phyloP scores from a whole-genome alignment of 768 basidiomycete species.

The Boletus sp. region DNA sequence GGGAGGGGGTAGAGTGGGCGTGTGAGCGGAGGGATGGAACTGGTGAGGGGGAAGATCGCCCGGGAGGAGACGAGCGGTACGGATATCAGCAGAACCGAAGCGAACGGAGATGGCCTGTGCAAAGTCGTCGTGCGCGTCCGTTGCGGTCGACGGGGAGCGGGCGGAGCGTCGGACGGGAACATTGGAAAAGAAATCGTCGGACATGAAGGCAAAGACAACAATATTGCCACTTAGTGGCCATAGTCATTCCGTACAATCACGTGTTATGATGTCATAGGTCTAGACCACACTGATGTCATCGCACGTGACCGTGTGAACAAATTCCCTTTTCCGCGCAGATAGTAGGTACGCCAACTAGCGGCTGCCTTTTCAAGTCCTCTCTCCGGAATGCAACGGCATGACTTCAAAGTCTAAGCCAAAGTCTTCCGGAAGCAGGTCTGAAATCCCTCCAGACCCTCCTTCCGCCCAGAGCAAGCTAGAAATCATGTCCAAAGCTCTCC shows the following conservation, averaged over 20 bases:
- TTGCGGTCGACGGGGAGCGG: conserved; percentile 3
- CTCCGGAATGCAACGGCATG: conserved; percentile 23
- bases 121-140: conserved; percentile 42
- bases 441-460: neutral
- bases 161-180: conserved; percentile 22
- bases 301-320: conserved; percentile 22
- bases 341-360: no score
- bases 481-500: conserved; percentile 64
- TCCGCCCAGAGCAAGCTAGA: conserved; percentile 49
- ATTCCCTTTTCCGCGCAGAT: neutral
- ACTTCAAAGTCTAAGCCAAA: conserved; percentile 7
- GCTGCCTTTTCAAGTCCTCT: conserved; percentile 1
- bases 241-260: conserved; percentile 14
- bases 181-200: conserved; percentile 44
- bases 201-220: conserved; percentile 15
- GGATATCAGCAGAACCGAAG: conserved; percentile 39
- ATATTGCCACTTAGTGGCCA: neutral
- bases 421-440: neutral
- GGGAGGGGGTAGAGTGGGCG: conserved; percentile 3
- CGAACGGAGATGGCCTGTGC: conserved; percentile 53
- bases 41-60: conserved; percentile 23
- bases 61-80: conserved; percentile 38
- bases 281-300: conserved; percentile 26
- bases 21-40: conserved; percentile 16
- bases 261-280: conserved; percentile 34